Conservation (phyloP, 2,329 filamentous ascomycete genomes). For the Trichoderma harzianum region DNA sequence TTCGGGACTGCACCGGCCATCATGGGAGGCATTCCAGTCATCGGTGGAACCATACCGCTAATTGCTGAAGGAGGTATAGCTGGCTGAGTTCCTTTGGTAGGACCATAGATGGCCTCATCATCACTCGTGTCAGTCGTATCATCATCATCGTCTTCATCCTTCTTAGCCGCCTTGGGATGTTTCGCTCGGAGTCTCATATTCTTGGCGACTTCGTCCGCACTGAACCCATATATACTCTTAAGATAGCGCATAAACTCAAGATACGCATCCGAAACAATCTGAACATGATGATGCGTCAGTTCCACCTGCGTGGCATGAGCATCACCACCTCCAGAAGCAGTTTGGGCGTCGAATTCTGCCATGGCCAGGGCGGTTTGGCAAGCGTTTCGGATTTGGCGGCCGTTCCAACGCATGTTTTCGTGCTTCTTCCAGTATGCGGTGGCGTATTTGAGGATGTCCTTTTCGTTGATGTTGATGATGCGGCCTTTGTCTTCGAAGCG, state of each 20-base stretch:
- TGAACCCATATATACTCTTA: slow-evolving; percentile 14
- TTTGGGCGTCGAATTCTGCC: slow-evolving; percentile 33
- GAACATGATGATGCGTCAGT: slow-evolving; percentile 21
- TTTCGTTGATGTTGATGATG: neutral
- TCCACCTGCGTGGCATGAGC: slow-evolving; percentile 18
- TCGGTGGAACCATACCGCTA: neutral
- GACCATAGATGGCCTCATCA: neutral
- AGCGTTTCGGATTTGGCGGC: slow-evolving; percentile 22
- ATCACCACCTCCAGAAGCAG: slow-evolving; percentile 12
- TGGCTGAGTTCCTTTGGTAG: neutral
- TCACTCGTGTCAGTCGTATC: neutral
- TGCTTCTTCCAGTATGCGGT: neutral
- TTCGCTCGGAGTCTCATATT: neutral
- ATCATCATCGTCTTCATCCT: neutral
- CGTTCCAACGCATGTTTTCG: slow-evolving; percentile 18
- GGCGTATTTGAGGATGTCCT: neutral
- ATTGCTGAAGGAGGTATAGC: neutral
- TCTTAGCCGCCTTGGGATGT: neutral
- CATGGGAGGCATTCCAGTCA: neutral
- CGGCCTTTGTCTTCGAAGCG: slow-evolving; percentile 1
- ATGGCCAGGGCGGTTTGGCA: slow-evolving; percentile 25
- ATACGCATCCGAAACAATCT: slow-evolving; percentile 23
- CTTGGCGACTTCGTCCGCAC: neutral
- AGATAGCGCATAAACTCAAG: slow-evolving; percentile 25
- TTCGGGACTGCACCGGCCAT: neutral